phyloP scores from a whole-genome alignment of 2,329 filamentous ascomycete species.

The Colletotrichum sp. region DNA sequence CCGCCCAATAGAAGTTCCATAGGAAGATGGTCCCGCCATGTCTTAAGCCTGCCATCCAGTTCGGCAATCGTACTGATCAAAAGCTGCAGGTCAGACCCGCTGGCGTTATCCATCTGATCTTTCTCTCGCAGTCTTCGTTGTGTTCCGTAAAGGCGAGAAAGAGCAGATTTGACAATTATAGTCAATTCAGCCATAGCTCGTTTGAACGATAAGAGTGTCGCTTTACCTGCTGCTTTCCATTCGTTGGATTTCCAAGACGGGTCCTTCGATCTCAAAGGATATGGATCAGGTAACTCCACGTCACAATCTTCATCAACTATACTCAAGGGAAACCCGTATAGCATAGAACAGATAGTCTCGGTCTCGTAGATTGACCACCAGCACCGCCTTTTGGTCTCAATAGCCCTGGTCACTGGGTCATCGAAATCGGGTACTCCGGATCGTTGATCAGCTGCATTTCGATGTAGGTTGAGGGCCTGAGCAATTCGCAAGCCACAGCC shows the following conservation, averaged over 20 bases:
- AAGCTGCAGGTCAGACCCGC: background rate
- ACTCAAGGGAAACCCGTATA: constrained; percentile 39
- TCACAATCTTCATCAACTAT: constrained; percentile 37
- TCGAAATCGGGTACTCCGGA: background rate
- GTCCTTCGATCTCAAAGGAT: constrained; percentile 19
- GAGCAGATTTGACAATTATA: background rate
- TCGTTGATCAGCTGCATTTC: background rate
- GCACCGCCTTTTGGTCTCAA: constrained; percentile 36
- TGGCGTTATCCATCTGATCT: background rate
- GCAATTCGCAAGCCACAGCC: constrained; percentile 39
- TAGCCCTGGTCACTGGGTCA: background rate
- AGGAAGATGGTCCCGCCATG: background rate
- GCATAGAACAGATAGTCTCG: constrained; percentile 43
- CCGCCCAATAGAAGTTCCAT: background rate
- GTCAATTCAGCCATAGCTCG: constrained; percentile 19
- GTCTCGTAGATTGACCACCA: constrained; percentile 48
- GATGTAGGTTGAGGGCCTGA: constrained; percentile 37
- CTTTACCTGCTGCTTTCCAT: background rate
- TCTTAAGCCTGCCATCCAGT: background rate
- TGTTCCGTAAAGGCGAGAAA: constrained; percentile 22
- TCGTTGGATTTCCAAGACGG: constrained; percentile 10
- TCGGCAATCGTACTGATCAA: constrained; percentile 18
- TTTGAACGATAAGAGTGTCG: constrained; percentile 25
- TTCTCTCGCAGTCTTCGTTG: background rate
- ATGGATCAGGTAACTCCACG: constrained; percentile 30